Evolutionary conservation across 352 stramenopile species (phyloP), one percentile per base, ranked within the genome.

Genomic region (Globisporangium camurandrum): DNA sequence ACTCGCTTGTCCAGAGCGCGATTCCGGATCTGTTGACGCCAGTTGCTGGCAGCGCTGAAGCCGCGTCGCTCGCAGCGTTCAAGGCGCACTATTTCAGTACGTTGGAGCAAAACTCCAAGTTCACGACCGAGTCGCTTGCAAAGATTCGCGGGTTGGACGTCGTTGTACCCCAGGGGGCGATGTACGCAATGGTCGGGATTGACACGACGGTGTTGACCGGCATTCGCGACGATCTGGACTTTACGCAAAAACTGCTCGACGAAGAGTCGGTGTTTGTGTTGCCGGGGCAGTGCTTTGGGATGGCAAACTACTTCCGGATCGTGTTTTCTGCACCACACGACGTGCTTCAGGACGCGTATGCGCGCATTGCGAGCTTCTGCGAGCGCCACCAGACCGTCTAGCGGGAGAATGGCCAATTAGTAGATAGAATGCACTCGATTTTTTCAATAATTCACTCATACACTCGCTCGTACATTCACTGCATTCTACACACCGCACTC

Each of bases 191-290:
- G 86, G 78, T 85, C 62, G 46, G 68, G 55, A 24, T 98, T 39
- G 71, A 93, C 55, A 75, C 71, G 0, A 56, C 56, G 22, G 40
- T 79, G 17, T 68, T 97, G 31, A 79, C 75, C 17, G 84, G 78
- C 40, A 89, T 98, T 58, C 59, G 84, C 38, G 76, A 97, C 66
- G 95, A 98, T 62, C 68, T 96, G 7, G 88, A 94, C 51, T 97
- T 98, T 47, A 94, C 88, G n/a, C 79, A 90, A 57, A 86, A 93
- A 58, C 72, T 98, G 10, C 65, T 98, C 2, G 68, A 96, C 36
- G 93, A 98, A 78, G 92, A 98, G 62, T 97, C 92, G 33, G 84
- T 98, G 8, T 93, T 98, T 49, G 85, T 98, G 11, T 65, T 98
- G 30, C 95, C 95, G 11, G 95, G 95, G 36, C 80, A 60, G 53